phyloP scores from a whole-genome alignment of 1,284 basidiomycete genomes.

The Sporisorium iseilematis-ciliati region DNA sequence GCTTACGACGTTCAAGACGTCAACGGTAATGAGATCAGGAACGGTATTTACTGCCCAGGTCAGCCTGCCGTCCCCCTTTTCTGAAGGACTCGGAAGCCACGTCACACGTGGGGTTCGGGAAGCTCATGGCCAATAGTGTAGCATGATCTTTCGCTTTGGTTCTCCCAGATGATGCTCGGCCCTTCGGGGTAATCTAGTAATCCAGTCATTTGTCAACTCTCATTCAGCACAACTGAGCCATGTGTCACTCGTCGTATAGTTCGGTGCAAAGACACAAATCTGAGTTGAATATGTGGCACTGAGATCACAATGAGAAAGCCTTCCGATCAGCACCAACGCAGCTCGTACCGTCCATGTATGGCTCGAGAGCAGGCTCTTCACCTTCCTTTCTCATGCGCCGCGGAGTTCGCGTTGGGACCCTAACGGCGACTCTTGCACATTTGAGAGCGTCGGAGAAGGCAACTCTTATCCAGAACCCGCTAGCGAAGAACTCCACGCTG shows the following conservation, averaged over 20 bases:
- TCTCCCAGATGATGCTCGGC: no score
- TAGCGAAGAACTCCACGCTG: slow-evolving; percentile 27
- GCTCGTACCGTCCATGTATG: slow-evolving; percentile 12
- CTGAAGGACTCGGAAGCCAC: background rate
- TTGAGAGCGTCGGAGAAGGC: slow-evolving; percentile 7
- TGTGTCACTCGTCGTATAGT: no score
- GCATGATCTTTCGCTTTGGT: no score
- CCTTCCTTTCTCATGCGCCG: slow-evolving; percentile 1
- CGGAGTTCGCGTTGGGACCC: slow-evolving; percentile 12
- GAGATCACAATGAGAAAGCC: background rate
- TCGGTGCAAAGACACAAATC: no score
- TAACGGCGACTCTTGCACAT: slow-evolving; percentile 17
- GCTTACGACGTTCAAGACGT: slow-evolving; percentile 1
- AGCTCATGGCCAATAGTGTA: no score
- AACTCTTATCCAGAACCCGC: slow-evolving; percentile 24
- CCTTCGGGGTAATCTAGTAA: no score
- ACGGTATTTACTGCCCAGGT: slow-evolving; percentile 5
- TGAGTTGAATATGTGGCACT: background rate
- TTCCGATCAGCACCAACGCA: slow-evolving; percentile 2
- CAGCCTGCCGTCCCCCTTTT: background rate
- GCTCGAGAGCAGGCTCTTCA: slow-evolving; percentile 26
- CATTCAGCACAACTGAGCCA: no score
- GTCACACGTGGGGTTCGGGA: no score
- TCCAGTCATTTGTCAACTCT: no score
- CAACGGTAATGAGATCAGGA: background rate